A percentile compares a stretch with the other conserved stretches of the same genome.
These are phyloP conservation scores for Kwoniella newhampshirensis DNA, from an alignment of 768 basidiomycete genomes.

Conservation along the genomic window DNA sequence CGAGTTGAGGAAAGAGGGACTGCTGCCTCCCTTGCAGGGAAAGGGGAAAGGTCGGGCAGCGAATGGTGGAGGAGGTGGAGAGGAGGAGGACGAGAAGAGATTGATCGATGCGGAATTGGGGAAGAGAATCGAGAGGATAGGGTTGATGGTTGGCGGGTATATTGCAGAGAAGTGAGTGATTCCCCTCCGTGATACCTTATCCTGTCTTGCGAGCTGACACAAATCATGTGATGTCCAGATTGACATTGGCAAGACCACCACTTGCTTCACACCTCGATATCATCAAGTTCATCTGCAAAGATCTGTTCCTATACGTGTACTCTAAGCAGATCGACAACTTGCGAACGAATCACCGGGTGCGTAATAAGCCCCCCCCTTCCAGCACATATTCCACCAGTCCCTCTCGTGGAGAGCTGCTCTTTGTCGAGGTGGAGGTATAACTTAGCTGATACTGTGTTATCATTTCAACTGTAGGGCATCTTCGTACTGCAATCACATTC, in stretches of 20 bases:
- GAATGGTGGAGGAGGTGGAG: constrained; percentile 53
- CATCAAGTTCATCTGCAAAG: constrained; percentile 95
- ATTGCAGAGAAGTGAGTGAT: constrained; percentile 73
- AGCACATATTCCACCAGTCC: no score
- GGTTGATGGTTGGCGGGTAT: constrained; percentile 80
- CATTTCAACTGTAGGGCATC: constrained; percentile 67
- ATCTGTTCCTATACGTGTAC: constrained; percentile 88
- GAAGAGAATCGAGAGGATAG: constrained; percentile 74
- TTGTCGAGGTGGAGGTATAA: no score
- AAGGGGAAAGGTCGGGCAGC: constrained; percentile 49
- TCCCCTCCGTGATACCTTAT: not conserved
- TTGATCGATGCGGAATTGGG: constrained; percentile 74
- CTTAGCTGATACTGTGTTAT: no score
- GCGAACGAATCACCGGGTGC: constrained; percentile 86
- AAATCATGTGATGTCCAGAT: constrained; percentile 55
- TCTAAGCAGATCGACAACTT: constrained; percentile 95
- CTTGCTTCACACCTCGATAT: constrained; percentile 82
- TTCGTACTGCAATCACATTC: constrained; percentile 90
- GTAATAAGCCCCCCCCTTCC: constrained; percentile 40
- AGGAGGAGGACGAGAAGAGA: constrained; percentile 64
- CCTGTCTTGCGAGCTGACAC: constrained; percentile 6
- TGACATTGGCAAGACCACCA: constrained; percentile 71
- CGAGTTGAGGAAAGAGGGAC: constrained; percentile 60
- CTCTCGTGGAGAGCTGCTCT: no score
- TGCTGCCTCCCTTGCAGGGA: constrained; percentile 26